Conservation (phyloP, 495 filamentous ascomycete species). For the Chaetomium fimeti region DNA sequence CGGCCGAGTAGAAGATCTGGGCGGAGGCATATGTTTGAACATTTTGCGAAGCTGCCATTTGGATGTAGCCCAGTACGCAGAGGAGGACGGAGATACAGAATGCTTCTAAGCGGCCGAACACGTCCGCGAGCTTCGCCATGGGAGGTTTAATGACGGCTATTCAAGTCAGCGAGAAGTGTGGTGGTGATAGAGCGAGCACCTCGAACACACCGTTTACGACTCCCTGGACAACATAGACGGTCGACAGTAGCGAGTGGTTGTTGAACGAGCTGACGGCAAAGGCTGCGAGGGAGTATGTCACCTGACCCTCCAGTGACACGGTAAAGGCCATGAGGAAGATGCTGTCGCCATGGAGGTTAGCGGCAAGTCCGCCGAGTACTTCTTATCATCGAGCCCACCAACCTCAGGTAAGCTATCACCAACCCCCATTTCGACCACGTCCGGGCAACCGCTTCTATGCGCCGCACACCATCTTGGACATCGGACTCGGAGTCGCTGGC, state of each 20-base stretch:
- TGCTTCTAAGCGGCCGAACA: conserved; percentile 45
- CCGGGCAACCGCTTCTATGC: conserved; percentile 48
- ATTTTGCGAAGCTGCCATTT: conserved; percentile 40
- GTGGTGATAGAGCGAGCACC: not conserved
- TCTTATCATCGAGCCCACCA: not conserved
- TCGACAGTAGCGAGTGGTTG: conserved; percentile 57
- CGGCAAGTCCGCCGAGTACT: too few species aligned
- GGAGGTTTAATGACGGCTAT: conserved; percentile 45
- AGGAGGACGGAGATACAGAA: conserved; percentile 39
- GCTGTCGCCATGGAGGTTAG: conserved; percentile 9
- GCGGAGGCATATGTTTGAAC: conserved; percentile 48
- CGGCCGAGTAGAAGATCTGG: conserved; percentile 49
- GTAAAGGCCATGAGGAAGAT: conserved; percentile 49
- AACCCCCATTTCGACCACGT: conserved; percentile 49
- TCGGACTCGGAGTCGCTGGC: conserved; percentile 15
- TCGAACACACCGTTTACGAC: conserved; percentile 45
- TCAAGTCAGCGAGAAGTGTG: conserved; percentile 3
- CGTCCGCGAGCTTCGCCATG: conserved; percentile 46
- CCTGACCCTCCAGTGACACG: conserved; percentile 48
- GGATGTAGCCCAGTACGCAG: conserved; percentile 42
- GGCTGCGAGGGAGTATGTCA: conserved; percentile 45
- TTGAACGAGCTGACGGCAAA: conserved; percentile 56
- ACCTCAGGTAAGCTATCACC: conserved; percentile 49
- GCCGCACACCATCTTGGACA: conserved; percentile 44
- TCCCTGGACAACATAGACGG: conserved; percentile 55